A percentile compares a stretch with the other conserved stretches of the same genome.
These are phyloP conservation scores for Glarea lozoyensis DNA, from an alignment of 495 filamentous ascomycete genomes.

Conservation along the genomic window DNA sequence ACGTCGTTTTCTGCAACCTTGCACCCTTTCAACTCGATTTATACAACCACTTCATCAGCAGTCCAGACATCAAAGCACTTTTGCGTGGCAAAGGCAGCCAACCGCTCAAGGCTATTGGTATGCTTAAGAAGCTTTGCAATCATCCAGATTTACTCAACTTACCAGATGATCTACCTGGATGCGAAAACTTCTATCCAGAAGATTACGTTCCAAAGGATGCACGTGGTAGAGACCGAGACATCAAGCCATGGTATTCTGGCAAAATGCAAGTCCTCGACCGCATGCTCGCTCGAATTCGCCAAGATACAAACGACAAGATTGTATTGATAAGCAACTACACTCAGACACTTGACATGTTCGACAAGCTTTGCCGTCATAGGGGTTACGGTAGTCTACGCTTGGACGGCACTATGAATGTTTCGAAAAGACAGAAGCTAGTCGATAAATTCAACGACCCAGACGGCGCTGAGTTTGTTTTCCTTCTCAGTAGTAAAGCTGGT, in stretches of 20 bases:
- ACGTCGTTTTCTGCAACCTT: constrained; percentile 98
- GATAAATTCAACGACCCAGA: constrained; percentile 97
- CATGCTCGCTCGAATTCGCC: constrained; percentile 93
- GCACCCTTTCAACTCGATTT: constrained; percentile 85
- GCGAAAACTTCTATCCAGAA: constrained; percentile 71
- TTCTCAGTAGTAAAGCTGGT: constrained; percentile 92
- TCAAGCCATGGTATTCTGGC: constrained; percentile 93
- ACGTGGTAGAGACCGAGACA: constrained; percentile 80
- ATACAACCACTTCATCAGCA: constrained; percentile 95
- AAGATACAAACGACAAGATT: constrained; percentile 98
- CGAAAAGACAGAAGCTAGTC: constrained; percentile 92
- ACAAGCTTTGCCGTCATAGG: constrained; percentile 76
- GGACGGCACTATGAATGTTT: constrained; percentile 95
- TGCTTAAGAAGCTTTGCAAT: constrained; percentile 98
- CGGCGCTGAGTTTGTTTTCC: constrained; percentile 84
- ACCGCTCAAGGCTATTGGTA: constrained; percentile 89
- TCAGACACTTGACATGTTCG: constrained; percentile 91
- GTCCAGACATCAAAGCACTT: constrained; percentile 87
- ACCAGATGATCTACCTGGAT: constrained; percentile 76
- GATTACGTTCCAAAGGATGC: constrained; percentile 85
- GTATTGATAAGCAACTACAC: constrained; percentile 99
- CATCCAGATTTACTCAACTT: constrained; percentile 91
- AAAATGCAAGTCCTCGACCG: constrained; percentile 98
- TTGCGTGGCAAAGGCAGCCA: constrained; percentile 93
- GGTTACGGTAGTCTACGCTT: constrained; percentile 81